phyloP scores from a whole-genome alignment of 495 filamentous ascomycete genomes.

The Parachaetomium inaequale region DNA sequence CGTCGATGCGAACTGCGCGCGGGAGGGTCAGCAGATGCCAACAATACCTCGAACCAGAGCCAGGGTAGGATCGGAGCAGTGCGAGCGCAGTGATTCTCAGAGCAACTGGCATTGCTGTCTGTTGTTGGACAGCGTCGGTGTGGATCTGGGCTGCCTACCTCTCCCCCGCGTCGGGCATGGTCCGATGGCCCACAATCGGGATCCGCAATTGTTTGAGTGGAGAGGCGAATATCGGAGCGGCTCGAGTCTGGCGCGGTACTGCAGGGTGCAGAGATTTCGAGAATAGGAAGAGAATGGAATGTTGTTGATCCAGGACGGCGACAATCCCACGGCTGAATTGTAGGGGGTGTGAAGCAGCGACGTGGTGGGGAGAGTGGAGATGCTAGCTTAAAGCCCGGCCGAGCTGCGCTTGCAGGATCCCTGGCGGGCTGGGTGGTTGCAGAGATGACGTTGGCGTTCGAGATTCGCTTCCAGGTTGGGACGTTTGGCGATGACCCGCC shows the following conservation, averaged over 20 bases:
- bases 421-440: background rate
- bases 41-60: background rate
- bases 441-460: constrained; percentile 19
- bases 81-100: background rate
- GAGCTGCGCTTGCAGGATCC: constrained; percentile 4
- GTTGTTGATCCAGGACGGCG: background rate
- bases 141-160: constrained; percentile 26
- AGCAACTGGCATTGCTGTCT: background rate
- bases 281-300: background rate
- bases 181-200: constrained; percentile 1
- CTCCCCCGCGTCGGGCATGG: constrained; percentile 46
- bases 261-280: background rate
- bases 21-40: constrained; percentile 14
- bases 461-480: background rate
- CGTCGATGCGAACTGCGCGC: constrained; percentile 46
- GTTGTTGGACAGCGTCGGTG: background rate
- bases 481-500: background rate
- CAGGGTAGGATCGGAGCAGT: too few species aligned
- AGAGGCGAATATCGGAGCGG: background rate
- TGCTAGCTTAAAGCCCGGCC: constrained; percentile 9
- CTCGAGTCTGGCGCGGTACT: background rate
- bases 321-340: background rate
- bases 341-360: background rate
- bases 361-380: constrained; percentile 8
- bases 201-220: background rate